These are phyloP conservation scores for Alternaria rosae DNA, from an alignment of 2,329 filamentous ascomycete species.

Conservation along the genomic window DNA sequence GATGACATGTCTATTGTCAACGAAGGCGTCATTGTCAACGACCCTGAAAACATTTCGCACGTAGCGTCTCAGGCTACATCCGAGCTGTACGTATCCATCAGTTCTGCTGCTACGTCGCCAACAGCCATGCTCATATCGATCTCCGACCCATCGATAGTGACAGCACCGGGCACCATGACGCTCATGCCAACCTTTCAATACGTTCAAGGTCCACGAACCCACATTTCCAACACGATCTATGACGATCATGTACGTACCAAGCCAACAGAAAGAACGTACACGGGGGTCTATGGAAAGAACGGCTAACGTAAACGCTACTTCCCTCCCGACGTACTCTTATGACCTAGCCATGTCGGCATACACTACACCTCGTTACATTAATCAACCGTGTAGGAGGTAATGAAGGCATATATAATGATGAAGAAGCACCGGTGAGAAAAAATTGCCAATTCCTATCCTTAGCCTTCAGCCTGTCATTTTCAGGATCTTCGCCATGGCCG, in stretches of 20 bases:
- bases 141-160: not conserved
- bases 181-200: not conserved
- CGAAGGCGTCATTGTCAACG: not conserved
- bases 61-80: constrained; percentile 5
- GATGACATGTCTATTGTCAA: constrained; percentile 1
- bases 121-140: not conserved
- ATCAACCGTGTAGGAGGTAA: not conserved
- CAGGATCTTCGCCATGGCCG: constrained; percentile 17
- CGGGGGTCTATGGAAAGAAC: not conserved
- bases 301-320: constrained; percentile 2
- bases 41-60: not conserved
- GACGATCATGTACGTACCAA: constrained; percentile 4
- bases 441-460: constrained; percentile 1
- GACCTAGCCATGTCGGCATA: not conserved
- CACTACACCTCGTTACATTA: not conserved
- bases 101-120: not conserved
- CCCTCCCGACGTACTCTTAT: constrained; percentile 2
- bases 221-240: not conserved
- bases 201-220: not conserved
- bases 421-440: constrained; percentile 5
- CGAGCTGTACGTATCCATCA: constrained; percentile 6
- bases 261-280: constrained; percentile 1
- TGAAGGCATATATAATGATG: constrained; percentile 9
- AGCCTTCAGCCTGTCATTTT: not conserved
- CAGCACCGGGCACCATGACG: not conserved